Conservation (phyloP, 139 green algal species). For the Dunaliella sp. region DNA sequence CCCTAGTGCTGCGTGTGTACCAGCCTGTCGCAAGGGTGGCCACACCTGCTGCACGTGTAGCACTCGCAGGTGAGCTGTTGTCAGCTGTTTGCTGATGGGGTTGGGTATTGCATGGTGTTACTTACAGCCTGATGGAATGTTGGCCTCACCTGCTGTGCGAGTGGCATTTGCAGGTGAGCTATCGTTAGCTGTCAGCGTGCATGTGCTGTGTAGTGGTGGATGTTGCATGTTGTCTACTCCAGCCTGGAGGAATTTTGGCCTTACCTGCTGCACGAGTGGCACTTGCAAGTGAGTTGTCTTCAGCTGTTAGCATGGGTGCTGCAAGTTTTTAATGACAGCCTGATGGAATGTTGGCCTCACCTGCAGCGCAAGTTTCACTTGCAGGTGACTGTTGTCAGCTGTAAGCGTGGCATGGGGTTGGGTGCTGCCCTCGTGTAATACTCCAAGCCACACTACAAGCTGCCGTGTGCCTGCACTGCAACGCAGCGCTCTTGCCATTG, state of each 20-base stretch:
- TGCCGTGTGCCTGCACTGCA: not conserved
- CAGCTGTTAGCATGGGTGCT: not conserved
- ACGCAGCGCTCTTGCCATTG: too few relatives aligned
- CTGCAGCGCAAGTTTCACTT: not conserved
- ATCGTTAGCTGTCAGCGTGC: not conserved
- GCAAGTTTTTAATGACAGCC: not conserved
- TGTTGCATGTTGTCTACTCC: too few relatives aligned
- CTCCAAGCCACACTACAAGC: not conserved
- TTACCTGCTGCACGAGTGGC: too few relatives aligned
- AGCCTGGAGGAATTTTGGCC: too few relatives aligned
- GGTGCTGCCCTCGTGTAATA: not conserved
- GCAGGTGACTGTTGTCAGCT: not conserved
- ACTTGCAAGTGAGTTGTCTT: too few relatives aligned
- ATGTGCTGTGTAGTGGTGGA: too few relatives aligned
- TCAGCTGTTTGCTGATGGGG: too few relatives aligned
- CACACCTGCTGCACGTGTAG: not conserved
- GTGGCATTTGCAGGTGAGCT: not conserved
- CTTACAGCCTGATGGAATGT: not conserved
- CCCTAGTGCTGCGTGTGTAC: slow-evolving; percentile 3
- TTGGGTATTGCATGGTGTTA: not conserved
- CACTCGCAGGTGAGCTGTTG: not conserved
- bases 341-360: not conserved
- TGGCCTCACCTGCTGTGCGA: not conserved
- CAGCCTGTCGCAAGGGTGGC: not conserved
- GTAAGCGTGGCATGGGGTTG: not conserved